Evolutionary conservation across 805 yeast genomes (phyloP), one percentile per base, ranked within the genome.

Genomic region (Tetrapisispora taiwanensis): DNA sequence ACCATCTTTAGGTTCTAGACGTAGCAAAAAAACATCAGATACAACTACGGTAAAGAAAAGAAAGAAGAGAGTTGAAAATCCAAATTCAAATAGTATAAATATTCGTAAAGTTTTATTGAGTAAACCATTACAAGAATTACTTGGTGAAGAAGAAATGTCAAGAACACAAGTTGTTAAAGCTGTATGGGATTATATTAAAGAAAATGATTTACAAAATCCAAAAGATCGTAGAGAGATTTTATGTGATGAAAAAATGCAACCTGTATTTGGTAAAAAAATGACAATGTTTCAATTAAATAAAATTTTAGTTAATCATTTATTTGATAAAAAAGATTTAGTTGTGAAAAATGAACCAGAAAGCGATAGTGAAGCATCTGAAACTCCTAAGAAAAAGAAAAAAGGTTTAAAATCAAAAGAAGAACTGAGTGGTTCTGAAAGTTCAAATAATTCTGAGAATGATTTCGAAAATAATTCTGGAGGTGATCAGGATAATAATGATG

Each of bases 121-220:
- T 27, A 68, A 73, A 2, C 72, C 71, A 32, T 67, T 85, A 28
- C 68, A 70, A 41, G 68, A 58, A 3, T 58, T 85, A 14, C 56
- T 84, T 8, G 75, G 73, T 1, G 66, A 54, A 17, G 45, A 58
- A 1, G 69, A 63, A 44, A 55, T 76, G 36, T 71, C 89, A 3
- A 65, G 95, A 51, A 79, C 90, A 0, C 81, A 81, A 56, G 79
- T 82, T 15, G 88, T 83, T 9, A 81, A 81, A 48, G 62, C 62
- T 38, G 58, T 84, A 5, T 84, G 94, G 94, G 73, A 69, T 13
- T 76, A 86, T 59, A 82, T 86, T 45, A 80, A 78, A 52, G 73
- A 59, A 10, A 57, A 81, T 47, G 60, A 74, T 26, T 61, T 85
- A 27, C 94, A 84, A 57, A 76, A 82, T 49, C 84, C 88, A 1